Percentiles rank a stretch among this genome's conserved stretches.
phyloP scores from a whole-genome alignment of 352 stramenopile species.

The Phytophthora cryptogea region DNA sequence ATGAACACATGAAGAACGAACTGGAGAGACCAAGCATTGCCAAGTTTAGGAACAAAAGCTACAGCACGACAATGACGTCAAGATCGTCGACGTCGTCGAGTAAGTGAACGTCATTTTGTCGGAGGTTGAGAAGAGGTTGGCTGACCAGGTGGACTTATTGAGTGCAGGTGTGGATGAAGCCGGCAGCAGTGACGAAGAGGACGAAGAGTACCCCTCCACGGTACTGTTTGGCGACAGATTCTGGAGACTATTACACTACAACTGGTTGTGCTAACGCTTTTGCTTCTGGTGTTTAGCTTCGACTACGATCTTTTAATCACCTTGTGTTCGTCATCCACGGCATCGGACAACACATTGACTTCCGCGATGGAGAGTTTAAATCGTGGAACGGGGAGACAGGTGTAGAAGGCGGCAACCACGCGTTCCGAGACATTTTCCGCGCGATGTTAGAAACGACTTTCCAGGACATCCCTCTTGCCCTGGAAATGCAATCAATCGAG shows the following conservation, averaged over 20 bases:
- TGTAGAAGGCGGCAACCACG: constrained; percentile 78
- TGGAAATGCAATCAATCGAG: constrained; percentile 91
- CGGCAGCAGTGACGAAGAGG: constrained; percentile 65
- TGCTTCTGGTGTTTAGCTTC: constrained; percentile 47
- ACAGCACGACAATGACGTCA: constrained; percentile 45
- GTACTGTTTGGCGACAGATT: constrained; percentile 27
- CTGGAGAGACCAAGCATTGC: constrained; percentile 34
- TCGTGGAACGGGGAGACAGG: constrained; percentile 76
- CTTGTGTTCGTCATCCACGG: constrained; percentile 89
- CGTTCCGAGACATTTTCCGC: constrained; percentile 80
- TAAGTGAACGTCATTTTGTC: constrained; percentile 13
- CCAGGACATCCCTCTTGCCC: constrained; percentile 72
- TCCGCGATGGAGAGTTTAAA: constrained; percentile 84
- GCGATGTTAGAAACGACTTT: constrained; percentile 82
- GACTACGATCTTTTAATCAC: constrained; percentile 77
- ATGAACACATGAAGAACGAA: constrained; percentile 47
- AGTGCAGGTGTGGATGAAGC: constrained; percentile 33
- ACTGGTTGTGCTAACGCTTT: not conserved
- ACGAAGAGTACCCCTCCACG: constrained; percentile 72
- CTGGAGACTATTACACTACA: not conserved
- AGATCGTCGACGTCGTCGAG: constrained; percentile 41
- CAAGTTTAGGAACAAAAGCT: constrained; percentile 68
- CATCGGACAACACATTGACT: constrained; percentile 86
- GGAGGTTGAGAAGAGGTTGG: not conserved
- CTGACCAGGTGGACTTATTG: not conserved